These are phyloP conservation scores for Tolypocladium guangdongense DNA, from an alignment of 2,329 filamentous ascomycete species.

Conservation along the genomic window DNA sequence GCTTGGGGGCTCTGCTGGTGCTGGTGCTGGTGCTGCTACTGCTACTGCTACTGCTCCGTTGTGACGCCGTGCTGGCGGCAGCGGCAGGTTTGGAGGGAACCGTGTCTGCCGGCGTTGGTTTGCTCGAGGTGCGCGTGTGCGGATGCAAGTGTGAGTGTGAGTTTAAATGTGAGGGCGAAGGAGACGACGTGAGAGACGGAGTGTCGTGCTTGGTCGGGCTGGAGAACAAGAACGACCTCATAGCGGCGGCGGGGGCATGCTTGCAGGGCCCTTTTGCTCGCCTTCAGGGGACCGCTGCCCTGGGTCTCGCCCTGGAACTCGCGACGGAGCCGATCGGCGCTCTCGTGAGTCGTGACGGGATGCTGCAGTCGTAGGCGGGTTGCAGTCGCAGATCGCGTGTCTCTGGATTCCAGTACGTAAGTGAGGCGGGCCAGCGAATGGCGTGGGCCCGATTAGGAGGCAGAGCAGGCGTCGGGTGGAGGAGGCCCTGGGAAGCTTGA, in stretches of 20 bases:
- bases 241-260: neutral
- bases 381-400: neutral
- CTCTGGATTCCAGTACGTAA: conserved; percentile 1
- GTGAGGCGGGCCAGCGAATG: too few species aligned
- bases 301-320: conserved; percentile 1
- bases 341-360: too few species aligned
- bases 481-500: neutral
- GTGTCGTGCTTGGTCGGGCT: conserved; percentile 2
- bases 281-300: conserved; percentile 1
- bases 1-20: neutral
- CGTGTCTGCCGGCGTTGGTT: neutral
- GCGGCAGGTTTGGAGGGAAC: neutral
- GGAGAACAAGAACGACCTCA: conserved; percentile 7
- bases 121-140: neutral
- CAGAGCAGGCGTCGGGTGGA: neutral
- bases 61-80: neutral
- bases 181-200: neutral
- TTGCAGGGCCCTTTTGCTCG: neutral
- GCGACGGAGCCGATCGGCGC: neutral
- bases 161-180: neutral
- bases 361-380: neutral
- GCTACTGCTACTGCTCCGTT: neutral
- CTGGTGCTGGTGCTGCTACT: neutral
- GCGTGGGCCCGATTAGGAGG: neutral
- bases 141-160: neutral